phyloP scores from a whole-genome alignment of 805 yeast genomes.

The Ogataea nakhonphanomensis region DNA sequence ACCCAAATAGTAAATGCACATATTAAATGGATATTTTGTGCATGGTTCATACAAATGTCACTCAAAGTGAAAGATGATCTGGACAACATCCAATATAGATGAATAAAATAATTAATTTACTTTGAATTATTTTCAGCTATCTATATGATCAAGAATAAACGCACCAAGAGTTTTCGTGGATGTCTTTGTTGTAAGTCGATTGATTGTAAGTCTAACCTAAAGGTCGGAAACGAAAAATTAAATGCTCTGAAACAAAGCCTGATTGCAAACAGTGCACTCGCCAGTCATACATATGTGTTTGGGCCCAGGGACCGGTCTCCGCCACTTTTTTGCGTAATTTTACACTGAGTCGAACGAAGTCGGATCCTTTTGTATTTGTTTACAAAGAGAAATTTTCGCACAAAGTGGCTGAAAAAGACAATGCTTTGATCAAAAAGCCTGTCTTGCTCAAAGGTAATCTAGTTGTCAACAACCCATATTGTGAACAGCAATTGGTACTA shows the following conservation, averaged over 20 bases:
- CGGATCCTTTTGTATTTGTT: constrained; percentile 11
- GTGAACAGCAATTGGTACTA: not conserved
- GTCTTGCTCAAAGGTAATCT: too few relatives aligned
- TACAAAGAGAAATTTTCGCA: constrained; percentile 2
- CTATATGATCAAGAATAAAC: too few relatives aligned
- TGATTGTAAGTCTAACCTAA: not conserved
- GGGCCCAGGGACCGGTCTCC: constrained; percentile 13
- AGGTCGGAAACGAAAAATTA: constrained; percentile 26
- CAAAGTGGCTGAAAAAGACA: not conserved
- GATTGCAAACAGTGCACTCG: constrained; percentile 17
- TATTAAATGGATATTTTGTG: not conserved
- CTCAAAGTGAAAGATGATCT: too few relatives aligned
- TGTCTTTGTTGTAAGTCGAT: constrained; percentile 26
- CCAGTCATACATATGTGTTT: constrained; percentile 14
- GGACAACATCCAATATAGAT: too few relatives aligned
- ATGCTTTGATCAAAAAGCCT: too few relatives aligned
- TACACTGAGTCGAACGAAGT: constrained; percentile 5
- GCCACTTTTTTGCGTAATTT: constrained; percentile 13
- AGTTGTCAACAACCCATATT: not conserved
- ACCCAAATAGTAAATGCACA: too few relatives aligned
- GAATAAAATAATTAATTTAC: too few relatives aligned
- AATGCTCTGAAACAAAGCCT: constrained; percentile 25
- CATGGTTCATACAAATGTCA: not conserved
- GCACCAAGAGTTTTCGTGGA: constrained; percentile 9
- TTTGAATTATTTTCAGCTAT: too few relatives aligned